These are phyloP conservation scores for Salix dunnii DNA, from an alignment of 345 rosid species.

Conservation along the genomic window DNA sequence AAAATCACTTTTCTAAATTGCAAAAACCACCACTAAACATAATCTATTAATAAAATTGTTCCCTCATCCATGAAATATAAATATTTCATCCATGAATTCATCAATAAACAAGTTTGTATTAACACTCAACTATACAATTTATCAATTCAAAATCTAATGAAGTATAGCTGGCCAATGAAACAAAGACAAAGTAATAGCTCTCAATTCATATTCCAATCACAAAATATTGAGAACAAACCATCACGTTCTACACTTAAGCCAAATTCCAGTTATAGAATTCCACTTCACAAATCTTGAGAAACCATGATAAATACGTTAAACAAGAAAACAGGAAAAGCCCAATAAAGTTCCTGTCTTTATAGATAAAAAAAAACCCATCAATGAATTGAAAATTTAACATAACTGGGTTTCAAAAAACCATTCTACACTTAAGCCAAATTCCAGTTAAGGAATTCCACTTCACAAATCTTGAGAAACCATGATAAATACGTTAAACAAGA, in stretches of 20 bases:
- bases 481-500: neutral
- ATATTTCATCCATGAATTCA: neutral
- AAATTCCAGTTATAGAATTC: neutral
- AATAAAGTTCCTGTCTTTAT: neutral
- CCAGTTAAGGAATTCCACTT: neutral
- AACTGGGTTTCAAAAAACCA: slow-evolving; percentile 13
- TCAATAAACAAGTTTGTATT: neutral
- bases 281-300: neutral
- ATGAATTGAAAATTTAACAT: neutral
- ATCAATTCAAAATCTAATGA: neutral
- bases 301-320: neutral
- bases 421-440: neutral
- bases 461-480: neutral
- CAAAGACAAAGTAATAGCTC: neutral
- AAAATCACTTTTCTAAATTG: neutral
- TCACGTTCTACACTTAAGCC: neutral
- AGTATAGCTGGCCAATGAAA: neutral
- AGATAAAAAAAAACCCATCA: neutral
- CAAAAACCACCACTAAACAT: neutral
- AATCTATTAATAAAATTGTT: neutral
- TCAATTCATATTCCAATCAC: neutral
- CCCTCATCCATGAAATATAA: neutral
- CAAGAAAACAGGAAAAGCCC: slow-evolving; percentile 6
- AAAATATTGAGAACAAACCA: neutral
- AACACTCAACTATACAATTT: neutral